A percentile compares a stretch with the other conserved stretches of the same genome.
These are phyloP conservation scores for Sclerotinia minor DNA, from an alignment of 2,329 filamentous ascomycete genomes.

Conservation along the genomic window DNA sequence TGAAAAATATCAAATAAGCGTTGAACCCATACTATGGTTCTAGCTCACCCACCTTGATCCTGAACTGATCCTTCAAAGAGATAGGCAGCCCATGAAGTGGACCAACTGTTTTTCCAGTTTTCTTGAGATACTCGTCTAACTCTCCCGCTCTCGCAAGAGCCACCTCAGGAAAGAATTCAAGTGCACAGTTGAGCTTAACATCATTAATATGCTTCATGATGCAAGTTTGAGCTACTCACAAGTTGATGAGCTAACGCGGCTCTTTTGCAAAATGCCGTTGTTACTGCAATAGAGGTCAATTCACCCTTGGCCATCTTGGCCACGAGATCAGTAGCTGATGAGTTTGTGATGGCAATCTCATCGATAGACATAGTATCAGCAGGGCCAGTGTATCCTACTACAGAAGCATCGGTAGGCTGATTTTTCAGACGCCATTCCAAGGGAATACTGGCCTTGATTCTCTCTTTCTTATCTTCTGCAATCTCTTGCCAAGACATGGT, in stretches of 20 bases:
- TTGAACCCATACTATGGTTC: background rate
- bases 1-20: conserved; percentile 35
- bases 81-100: conserved; percentile 64
- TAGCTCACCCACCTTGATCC: conserved; percentile 48
- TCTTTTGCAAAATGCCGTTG: conserved; percentile 51
- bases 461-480: conserved; percentile 54
- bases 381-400: conserved; percentile 44
- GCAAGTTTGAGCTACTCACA: conserved; percentile 22
- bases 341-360: conserved; percentile 48
- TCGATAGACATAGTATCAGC: conserved; percentile 40
- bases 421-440: conserved; percentile 55
- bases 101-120: conserved; percentile 49
- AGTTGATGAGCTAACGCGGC: conserved; percentile 52
- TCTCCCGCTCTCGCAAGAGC: conserved; percentile 48
- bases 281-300: conserved; percentile 43
- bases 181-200: conserved; percentile 41
- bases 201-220: conserved; percentile 9
- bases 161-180: conserved; percentile 51
- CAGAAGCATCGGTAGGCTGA: conserved; percentile 57
- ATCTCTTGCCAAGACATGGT: conserved; percentile 49
- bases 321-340: conserved; percentile 35
- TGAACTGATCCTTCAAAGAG: conserved; percentile 63
- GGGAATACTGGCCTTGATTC: conserved; percentile 56
- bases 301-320: conserved; percentile 33
- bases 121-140: conserved; percentile 48